Evolutionary conservation across 1,284 basidiomycete genomes (phyloP).

Genomic region (Phaffia rhodozyma): DNA sequence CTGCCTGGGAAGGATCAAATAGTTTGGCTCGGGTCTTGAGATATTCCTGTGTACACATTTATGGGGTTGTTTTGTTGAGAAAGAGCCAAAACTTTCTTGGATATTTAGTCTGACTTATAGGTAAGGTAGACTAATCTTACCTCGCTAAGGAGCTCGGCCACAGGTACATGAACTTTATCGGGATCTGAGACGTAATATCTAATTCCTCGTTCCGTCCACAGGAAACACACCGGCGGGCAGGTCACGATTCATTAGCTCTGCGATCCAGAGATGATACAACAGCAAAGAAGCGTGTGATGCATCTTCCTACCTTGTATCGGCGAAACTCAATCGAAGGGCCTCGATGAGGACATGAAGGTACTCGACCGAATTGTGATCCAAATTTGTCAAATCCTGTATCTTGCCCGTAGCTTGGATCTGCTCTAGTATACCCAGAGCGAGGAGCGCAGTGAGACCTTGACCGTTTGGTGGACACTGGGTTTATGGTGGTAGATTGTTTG

Average conservation of each 20-base stretch:
- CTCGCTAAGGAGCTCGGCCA: constrained; percentile 66
- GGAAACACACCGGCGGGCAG: constrained; percentile 18
- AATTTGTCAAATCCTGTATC: constrained; percentile 54
- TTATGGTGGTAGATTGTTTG: background rate
- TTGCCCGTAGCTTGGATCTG: constrained; percentile 62
- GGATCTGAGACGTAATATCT: constrained; percentile 85
- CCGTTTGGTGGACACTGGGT: constrained; percentile 73
- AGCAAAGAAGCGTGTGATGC: background rate
- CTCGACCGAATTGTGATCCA: constrained; percentile 76
- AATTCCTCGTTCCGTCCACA: background rate
- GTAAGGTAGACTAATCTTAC: constrained; percentile 33
- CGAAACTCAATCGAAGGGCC: constrained; percentile 41
- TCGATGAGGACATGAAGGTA: constrained; percentile 85
- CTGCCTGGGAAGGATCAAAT: constrained; percentile 52
- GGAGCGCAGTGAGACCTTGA: constrained; percentile 84
- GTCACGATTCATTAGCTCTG: constrained; percentile 52
- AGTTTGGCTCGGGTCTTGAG: constrained; percentile 64
- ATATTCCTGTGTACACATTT: constrained; percentile 49
- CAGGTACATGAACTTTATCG: constrained; percentile 56
- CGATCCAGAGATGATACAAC: constrained; percentile 39
- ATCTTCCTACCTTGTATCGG: constrained; percentile 16
- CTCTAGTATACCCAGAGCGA: constrained; percentile 86
- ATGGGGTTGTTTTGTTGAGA: background rate
- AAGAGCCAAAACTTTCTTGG: too few species aligned
- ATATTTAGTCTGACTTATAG: background rate